Percentiles rank a stretch among this genome's conserved stretches.
Conservation (phyloP, 179 eudicot species). For the Vitellaria paradoxa region DNA sequence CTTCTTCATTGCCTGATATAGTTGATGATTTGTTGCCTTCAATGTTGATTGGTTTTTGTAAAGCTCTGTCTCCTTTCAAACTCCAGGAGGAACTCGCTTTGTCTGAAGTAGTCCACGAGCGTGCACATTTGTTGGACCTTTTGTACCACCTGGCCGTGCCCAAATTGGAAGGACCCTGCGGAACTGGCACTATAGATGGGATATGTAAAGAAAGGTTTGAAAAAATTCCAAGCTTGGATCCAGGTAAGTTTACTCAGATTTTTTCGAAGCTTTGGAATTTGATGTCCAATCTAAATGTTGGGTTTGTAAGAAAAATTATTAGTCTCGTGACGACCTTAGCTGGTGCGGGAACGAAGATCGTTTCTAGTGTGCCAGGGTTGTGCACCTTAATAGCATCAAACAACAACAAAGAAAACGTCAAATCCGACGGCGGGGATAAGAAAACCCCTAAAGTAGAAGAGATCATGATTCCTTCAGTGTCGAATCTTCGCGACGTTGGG, state of each 20-base stretch:
- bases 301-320: background rate
- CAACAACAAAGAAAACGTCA: background rate
- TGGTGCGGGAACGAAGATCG: background rate
- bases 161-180: background rate
- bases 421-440: background rate
- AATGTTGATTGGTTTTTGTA: constrained; percentile 15
- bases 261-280: background rate
- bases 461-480: constrained; percentile 33
- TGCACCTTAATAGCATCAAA: background rate
- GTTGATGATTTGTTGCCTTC: constrained; percentile 7
- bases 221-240: background rate
- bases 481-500: constrained; percentile 5
- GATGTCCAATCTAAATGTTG: background rate
- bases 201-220: background rate
- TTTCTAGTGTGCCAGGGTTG: background rate
- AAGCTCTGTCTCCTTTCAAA: constrained; percentile 15
- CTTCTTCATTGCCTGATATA: background rate
- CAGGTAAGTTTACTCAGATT: background rate
- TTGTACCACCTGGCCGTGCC: constrained; percentile 27
- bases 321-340: background rate
- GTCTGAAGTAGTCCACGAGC: background rate
- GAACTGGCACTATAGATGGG: background rate
- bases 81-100: background rate
- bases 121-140: constrained; percentile 25
- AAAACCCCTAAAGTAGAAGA: constrained; percentile 22